phyloP scores from a whole-genome alignment of 768 basidiomycete genomes.

The Boletellus ananas region DNA sequence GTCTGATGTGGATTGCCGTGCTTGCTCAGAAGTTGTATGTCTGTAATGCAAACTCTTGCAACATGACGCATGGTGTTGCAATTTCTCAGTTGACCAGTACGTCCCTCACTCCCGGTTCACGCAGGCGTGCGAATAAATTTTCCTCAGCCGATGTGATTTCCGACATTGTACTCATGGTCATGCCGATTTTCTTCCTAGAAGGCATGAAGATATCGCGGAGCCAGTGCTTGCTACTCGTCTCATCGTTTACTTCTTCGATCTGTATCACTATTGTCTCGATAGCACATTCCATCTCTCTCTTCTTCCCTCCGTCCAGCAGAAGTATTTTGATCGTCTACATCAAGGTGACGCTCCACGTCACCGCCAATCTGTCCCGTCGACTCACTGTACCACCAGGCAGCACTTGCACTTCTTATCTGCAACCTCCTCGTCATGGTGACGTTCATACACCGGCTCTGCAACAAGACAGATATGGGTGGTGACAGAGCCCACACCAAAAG shows the following conservation, averaged over 20 bases:
- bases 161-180: conserved; percentile 11
- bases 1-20: conserved; percentile 12
- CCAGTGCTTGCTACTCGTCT: conserved; percentile 13
- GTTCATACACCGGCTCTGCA: conserved; percentile 12
- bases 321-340: conserved; percentile 14
- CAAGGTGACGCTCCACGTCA: conserved; percentile 11
- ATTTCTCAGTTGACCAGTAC: conserved; percentile 16
- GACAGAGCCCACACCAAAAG: neutral
- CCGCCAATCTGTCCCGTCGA: neutral
- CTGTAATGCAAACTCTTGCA: neutral
- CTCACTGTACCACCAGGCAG: conserved; percentile 9
- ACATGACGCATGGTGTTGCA: neutral
- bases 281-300: conserved; percentile 9
- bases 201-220: conserved; percentile 10
- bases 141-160: conserved; percentile 19
- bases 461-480: conserved; percentile 2
- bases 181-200: conserved; percentile 14
- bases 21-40: conserved; percentile 4
- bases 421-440: conserved; percentile 21
- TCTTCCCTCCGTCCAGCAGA: neutral
- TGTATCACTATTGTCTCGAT: conserved; percentile 18
- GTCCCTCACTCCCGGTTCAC: neutral
- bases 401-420: conserved; percentile 17
- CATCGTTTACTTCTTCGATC: conserved; percentile 21
- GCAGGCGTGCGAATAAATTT: neutral